Evolutionary conservation across 139 green algal species (phyloP).

Genomic region (Chlorella sp.): DNA sequence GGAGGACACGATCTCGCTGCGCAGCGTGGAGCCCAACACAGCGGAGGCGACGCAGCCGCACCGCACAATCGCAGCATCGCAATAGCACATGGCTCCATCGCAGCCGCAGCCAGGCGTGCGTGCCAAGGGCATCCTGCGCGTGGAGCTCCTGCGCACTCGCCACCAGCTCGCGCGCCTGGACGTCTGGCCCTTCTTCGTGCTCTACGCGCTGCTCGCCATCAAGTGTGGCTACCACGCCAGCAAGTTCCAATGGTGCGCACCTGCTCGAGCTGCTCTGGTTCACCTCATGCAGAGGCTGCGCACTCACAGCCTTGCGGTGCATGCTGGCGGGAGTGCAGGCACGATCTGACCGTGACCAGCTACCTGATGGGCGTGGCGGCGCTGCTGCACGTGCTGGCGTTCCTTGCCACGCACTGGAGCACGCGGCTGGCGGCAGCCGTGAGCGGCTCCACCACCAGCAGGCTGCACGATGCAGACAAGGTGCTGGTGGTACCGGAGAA

Average conservation of each 20-base stretch:
- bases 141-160: slow-evolving; percentile 12
- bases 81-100: no score
- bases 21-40: no score
- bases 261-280: not conserved
- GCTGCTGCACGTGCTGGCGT: slow-evolving; percentile 43
- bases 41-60: no score
- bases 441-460: slow-evolving; percentile 10
- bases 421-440: slow-evolving; percentile 29
- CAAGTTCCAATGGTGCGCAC: slow-evolving; percentile 30
- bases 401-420: slow-evolving; percentile 59
- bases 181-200: slow-evolving; percentile 32
- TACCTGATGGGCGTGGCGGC: slow-evolving; percentile 24
- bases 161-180: slow-evolving; percentile 11
- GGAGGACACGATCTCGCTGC: no score
- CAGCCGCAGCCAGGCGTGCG: slow-evolving; percentile 18
- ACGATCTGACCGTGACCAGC: slow-evolving; percentile 14
- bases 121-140: slow-evolving; percentile 27
- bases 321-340: slow-evolving; percentile 1
- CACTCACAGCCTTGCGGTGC: not conserved
- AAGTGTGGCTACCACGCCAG: slow-evolving; percentile 8
- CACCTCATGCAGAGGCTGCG: not conserved
- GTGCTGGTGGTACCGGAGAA: slow-evolving; percentile 54
- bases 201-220: slow-evolving; percentile 19
- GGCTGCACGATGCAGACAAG: slow-evolving; percentile 29
- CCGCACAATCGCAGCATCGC: no score